These are phyloP conservation scores for Mucor plumbeus DNA, from an alignment of 371 early-diverging fungal genomes.

Conservation along the genomic window DNA sequence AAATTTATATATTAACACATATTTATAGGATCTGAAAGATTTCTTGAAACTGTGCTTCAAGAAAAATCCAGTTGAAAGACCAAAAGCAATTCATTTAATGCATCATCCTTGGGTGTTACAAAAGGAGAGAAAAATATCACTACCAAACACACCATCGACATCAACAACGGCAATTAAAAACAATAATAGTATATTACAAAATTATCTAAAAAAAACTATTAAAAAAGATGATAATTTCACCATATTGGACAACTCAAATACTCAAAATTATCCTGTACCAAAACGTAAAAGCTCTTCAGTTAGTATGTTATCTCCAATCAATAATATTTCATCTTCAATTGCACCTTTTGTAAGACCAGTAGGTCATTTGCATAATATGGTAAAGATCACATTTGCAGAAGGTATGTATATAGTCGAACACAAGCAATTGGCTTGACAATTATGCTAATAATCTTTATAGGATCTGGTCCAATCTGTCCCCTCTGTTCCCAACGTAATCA, in stretches of 20 bases:
- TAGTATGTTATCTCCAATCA: background rate
- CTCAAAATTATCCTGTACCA: background rate
- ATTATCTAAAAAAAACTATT: slow-evolving; percentile 1
- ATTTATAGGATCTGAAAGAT: slow-evolving; percentile 60
- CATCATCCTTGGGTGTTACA: slow-evolving; percentile 77
- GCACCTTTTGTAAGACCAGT: background rate
- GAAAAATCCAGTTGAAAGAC: slow-evolving; percentile 75
- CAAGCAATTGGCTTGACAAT: too few species aligned
- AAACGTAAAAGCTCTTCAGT: background rate
- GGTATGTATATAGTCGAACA: background rate
- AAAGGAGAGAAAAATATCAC: slow-evolving; percentile 24
- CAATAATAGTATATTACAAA: slow-evolving; percentile 9
- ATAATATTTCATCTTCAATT: background rate
- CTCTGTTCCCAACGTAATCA: background rate
- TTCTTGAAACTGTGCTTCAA: slow-evolving; percentile 84
- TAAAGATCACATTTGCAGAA: background rate
- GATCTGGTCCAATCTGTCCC: slow-evolving; percentile 1
- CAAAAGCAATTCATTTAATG: slow-evolving; percentile 59
- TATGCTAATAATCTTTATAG: background rate
- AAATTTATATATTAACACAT: background rate
- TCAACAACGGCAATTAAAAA: background rate
- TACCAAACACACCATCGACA: slow-evolving; percentile 2
- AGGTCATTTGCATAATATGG: background rate
- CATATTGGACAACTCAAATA: background rate
- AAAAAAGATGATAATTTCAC: slow-evolving; percentile 6